Percentiles rank a stretch among this genome's conserved stretches.
These are phyloP conservation scores for Crassisporium funariophilum DNA, from an alignment of 768 basidiomycete genomes.

Conservation along the genomic window DNA sequence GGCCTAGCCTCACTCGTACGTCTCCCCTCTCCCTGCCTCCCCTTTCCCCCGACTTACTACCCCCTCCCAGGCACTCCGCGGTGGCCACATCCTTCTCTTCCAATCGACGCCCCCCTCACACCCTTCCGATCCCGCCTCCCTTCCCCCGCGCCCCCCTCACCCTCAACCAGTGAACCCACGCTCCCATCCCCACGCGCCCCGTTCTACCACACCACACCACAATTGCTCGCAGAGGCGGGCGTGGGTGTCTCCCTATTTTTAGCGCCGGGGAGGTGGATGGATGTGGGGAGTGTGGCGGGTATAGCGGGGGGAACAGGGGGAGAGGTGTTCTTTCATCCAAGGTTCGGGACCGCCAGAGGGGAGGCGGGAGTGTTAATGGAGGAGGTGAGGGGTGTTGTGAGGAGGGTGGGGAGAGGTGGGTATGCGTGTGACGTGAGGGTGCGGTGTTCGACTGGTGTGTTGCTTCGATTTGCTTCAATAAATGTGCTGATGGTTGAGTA, in stretches of 20 bases:
- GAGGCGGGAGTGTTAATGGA: conserved; percentile 69
- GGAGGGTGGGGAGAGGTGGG: conserved; percentile 68
- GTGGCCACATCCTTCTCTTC: conserved; percentile 80
- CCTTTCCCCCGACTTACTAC: too few species aligned
- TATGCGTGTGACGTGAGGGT: conserved; percentile 83
- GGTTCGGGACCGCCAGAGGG: conserved; percentile 72
- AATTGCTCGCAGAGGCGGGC: conserved; percentile 87
- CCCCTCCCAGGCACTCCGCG: conserved; percentile 53
- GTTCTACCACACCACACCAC: conserved; percentile 74
- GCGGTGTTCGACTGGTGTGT: conserved; percentile 80
- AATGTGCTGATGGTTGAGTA: too few species aligned
- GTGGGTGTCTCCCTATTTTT: conserved; percentile 91
- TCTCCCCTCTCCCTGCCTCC: conserved; percentile 14
- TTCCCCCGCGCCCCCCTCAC: too few species aligned
- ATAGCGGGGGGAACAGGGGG: conserved; percentile 82
- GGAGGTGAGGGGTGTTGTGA: conserved; percentile 72
- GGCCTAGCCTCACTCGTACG: conserved; percentile 73
- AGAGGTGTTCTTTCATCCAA: conserved; percentile 88
- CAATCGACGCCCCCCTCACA: conserved; percentile 71
- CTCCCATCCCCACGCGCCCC: conserved; percentile 79
- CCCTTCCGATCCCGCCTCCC: too few species aligned
- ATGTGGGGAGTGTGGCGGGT: conserved; percentile 84
- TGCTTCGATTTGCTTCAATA: conserved; percentile 9
- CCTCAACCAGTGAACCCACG: too few species aligned
- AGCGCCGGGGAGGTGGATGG: conserved; percentile 76